Evolutionary conservation across 805 yeast genomes (phyloP).

Genomic region (Wickerhamomyces silvicola): DNA sequence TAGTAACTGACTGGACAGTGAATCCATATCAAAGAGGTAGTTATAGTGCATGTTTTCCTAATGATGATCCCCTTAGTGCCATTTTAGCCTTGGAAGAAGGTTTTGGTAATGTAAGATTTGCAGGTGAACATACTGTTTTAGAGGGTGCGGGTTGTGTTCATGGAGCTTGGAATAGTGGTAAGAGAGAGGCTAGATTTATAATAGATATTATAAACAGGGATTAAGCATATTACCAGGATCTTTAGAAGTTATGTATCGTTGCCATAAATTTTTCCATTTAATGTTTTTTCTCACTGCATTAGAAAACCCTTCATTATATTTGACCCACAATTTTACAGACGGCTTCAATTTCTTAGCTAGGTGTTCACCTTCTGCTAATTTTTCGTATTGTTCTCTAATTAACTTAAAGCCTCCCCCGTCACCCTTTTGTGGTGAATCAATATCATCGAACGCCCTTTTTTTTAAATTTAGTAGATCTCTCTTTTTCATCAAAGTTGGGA

Average conservation of each 20-base stretch:
- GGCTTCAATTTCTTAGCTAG: constrained; percentile 22
- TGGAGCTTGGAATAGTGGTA: constrained; percentile 81
- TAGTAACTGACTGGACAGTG: constrained; percentile 68
- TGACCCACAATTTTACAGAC: constrained; percentile 65
- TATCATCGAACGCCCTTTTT: constrained; percentile 25
- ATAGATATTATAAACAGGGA: constrained; percentile 7
- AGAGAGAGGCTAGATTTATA: constrained; percentile 43
- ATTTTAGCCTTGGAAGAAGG: constrained; percentile 59
- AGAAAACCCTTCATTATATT: constrained; percentile 85
- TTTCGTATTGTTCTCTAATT: constrained; percentile 39
- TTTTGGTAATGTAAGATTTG: constrained; percentile 60
- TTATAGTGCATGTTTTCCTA: constrained; percentile 63
- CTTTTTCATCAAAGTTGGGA: constrained; percentile 19
- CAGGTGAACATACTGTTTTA: constrained; percentile 82
- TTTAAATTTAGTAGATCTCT: constrained; percentile 25
- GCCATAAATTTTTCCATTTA: constrained; percentile 69
- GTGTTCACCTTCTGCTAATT: constrained; percentile 21
- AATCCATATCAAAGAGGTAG: constrained; percentile 81
- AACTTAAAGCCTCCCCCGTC: constrained; percentile 16
- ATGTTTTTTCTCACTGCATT: constrained; percentile 84
- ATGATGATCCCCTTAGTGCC: constrained; percentile 62
- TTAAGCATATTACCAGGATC: neutral
- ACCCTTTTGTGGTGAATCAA: constrained; percentile 11
- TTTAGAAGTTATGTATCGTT: neutral
- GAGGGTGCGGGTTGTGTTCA: constrained; percentile 92